These are phyloP conservation scores for Talaromyces sp. DNA, from an alignment of 2,329 filamentous ascomycete genomes.

Conservation along the genomic window DNA sequence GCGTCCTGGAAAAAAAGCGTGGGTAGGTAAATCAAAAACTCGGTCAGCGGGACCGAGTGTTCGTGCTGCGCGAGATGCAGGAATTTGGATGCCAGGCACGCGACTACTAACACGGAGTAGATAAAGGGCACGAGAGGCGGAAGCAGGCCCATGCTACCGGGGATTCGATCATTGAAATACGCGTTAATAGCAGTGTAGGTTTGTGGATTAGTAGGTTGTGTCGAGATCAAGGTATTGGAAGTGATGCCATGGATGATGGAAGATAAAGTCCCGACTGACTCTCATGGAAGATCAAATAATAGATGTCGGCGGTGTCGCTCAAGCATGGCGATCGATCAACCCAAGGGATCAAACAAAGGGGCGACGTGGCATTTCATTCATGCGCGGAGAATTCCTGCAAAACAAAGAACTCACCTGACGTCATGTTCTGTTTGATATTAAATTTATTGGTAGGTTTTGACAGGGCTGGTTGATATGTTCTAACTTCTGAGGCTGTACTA, in stretches of 20 bases:
- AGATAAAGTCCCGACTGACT: too few species aligned
- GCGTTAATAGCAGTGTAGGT: background rate
- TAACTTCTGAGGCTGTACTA: background rate
- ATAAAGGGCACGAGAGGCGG: constrained; percentile 18
- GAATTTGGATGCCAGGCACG: constrained; percentile 27
- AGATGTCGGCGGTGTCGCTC: too few species aligned
- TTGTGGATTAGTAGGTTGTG: background rate
- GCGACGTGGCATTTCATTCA: background rate
- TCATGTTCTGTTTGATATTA: background rate
- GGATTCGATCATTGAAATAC: background rate
- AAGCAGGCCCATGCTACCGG: background rate
- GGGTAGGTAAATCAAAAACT: constrained; percentile 31
- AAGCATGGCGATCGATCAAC: too few species aligned
- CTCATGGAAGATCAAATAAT: too few species aligned
- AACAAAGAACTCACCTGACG: background rate
- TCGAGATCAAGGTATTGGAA: background rate
- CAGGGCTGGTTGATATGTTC: background rate
- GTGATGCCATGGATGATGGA: background rate
- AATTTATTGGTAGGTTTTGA: background rate
- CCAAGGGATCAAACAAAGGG: background rate
- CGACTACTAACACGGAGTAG: constrained; percentile 27
- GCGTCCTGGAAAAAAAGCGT: constrained; percentile 32
- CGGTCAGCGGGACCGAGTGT: constrained; percentile 24
- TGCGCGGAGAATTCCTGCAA: background rate
- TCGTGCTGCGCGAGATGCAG: constrained; percentile 30